Conservation (phyloP, 371 early-diverging fungal species). For the Rhizopus sp. region DNA sequence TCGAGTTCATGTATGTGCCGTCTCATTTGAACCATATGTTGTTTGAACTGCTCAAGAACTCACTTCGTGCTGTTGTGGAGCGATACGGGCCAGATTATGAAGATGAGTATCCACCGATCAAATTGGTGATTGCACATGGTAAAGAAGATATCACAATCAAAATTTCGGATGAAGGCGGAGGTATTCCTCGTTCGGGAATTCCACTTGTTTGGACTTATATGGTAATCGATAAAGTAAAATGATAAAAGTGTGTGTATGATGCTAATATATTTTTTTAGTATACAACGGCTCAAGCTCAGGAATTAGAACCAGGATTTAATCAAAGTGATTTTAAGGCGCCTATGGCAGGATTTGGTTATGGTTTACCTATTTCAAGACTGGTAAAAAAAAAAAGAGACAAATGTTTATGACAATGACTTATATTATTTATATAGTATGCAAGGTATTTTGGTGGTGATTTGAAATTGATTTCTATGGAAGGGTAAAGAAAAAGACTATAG, state of each 20-base stretch:
- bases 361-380: slow-evolving; percentile 86
- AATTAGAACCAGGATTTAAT: slow-evolving; percentile 80
- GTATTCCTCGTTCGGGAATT: slow-evolving; percentile 89
- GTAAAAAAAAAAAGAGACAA: slow-evolving; percentile 31
- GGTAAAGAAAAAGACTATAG: slow-evolving; percentile 48
- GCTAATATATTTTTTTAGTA: slow-evolving; percentile 48
- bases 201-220: slow-evolving; percentile 96
- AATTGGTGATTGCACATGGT: slow-evolving; percentile 91
- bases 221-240: slow-evolving; percentile 35
- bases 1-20: slow-evolving; percentile 96
- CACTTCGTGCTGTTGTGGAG: slow-evolving; percentile 94
- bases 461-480: slow-evolving; percentile 93
- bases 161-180: slow-evolving; percentile 95
- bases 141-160: slow-evolving; percentile 97
- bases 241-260: background rate
- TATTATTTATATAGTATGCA: slow-evolving; percentile 58
- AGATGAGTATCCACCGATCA: slow-evolving; percentile 90
- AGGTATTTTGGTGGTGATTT: slow-evolving; percentile 96
- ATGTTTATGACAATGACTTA: background rate
- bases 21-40: slow-evolving; percentile 96
- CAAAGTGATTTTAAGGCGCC: slow-evolving; percentile 94
- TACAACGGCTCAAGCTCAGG: slow-evolving; percentile 93
- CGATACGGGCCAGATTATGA: slow-evolving; percentile 80
- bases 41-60: slow-evolving; percentile 97
- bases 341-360: slow-evolving; percentile 98